These are phyloP conservation scores for Amaranthus palmeri DNA, from an alignment of 148 eudicot genomes.

Conservation along the genomic window DNA sequence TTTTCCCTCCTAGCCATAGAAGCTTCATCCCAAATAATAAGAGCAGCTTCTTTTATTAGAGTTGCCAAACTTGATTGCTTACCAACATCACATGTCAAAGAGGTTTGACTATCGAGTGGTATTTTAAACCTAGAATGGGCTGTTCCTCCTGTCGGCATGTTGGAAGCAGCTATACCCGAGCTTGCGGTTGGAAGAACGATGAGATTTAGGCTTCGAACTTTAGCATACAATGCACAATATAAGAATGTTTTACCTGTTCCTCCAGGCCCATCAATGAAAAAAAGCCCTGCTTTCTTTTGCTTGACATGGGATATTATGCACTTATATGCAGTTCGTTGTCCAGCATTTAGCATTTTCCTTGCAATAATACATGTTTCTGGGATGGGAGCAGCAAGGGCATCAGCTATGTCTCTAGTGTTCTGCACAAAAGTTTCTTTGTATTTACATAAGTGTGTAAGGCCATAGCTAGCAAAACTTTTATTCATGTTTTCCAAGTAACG, in stretches of 20 bases:
- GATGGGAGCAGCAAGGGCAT: neutral
- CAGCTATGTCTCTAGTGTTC: neutral
- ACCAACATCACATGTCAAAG: neutral
- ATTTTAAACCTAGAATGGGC: constrained; percentile 10
- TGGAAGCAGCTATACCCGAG: neutral
- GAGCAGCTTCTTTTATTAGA: neutral
- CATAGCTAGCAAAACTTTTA: too few relatives aligned
- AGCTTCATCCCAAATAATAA: neutral
- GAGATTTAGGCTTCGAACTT: neutral
- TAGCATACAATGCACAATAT: neutral
- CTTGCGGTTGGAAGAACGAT: neutral
- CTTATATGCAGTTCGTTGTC: neutral
- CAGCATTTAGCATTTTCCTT: neutral
- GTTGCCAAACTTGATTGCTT: neutral
- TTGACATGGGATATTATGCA: neutral
- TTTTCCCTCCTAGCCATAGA: constrained; percentile 1
- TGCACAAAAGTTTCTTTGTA: too few relatives aligned
- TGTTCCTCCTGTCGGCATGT: neutral
- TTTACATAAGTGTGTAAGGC: too few relatives aligned
- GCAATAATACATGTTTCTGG: neutral
- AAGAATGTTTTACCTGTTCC: neutral
- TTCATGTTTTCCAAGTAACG: neutral
- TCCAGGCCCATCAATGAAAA: neutral
- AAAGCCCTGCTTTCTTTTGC: neutral
- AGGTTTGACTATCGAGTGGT: neutral